phyloP scores from a whole-genome alignment of 805 yeast genomes.

The Pichia rugopelliculosa region DNA sequence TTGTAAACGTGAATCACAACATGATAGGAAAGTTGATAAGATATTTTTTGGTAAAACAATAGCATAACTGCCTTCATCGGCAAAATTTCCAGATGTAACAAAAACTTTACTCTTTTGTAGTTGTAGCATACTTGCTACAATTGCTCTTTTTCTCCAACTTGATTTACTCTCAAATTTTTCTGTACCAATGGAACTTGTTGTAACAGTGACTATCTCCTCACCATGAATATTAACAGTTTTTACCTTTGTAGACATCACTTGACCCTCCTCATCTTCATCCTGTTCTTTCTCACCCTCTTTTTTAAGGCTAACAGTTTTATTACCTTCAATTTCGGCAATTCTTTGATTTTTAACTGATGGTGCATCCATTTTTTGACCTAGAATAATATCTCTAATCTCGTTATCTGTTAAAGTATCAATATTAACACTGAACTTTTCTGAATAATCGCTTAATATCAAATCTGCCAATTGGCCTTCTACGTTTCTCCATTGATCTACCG shows the following conservation, averaged over 20 bases:
- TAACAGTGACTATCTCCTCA: constrained; percentile 89
- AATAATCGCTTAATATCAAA: constrained; percentile 76
- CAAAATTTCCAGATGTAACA: constrained; percentile 56
- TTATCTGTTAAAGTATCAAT: constrained; percentile 83
- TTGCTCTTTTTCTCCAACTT: constrained; percentile 87
- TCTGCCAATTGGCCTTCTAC: constrained; percentile 87
- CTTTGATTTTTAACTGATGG: constrained; percentile 85
- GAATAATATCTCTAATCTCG: constrained; percentile 86
- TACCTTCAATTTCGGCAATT: constrained; percentile 65
- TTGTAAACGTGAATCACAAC: constrained; percentile 75
- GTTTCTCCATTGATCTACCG: constrained; percentile 85
- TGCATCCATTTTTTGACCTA: constrained; percentile 89
- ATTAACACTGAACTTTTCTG: constrained; percentile 77
- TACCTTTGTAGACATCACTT: constrained; percentile 70
- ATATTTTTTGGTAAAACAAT: constrained; percentile 80
- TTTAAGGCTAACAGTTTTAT: constrained; percentile 29
- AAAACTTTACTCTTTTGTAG: constrained; percentile 70
- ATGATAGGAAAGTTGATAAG: constrained; percentile 65
- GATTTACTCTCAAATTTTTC: constrained; percentile 73
- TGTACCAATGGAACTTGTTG: constrained; percentile 84
- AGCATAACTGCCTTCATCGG: constrained; percentile 48
- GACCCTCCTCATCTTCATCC: constrained; percentile 29
- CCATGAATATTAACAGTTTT: constrained; percentile 90
- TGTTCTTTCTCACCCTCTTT: constrained; percentile 19
- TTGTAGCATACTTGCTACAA: constrained; percentile 66